Evolutionary conservation across 2,329 filamentous ascomycete genomes (phyloP), one percentile per base, ranked within the genome.

Genomic region (Exserohilum turcica): DNA sequence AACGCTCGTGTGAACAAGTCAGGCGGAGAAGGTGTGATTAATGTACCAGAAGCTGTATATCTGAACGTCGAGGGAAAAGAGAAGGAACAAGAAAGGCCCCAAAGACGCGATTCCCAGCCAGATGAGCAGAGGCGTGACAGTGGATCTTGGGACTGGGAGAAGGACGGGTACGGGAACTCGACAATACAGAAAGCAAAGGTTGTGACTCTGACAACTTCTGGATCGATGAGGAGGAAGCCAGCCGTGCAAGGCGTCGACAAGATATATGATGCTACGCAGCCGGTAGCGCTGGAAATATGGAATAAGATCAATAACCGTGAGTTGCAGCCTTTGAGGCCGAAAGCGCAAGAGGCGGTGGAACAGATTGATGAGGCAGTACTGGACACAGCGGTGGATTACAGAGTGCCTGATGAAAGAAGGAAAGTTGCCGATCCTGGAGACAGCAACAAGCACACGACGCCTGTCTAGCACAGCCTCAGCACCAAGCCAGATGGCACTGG

Each of bases 11-110:
- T 54, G 10, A 29, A 45, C 15, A 42, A 36, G 5, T 38, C 42
- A 2, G 52, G 47, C 2, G 42, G 47, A 4, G 42, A 51, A n/a
- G 42, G 47, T 4, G 29, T 54, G 10, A n/a, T 54, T 9, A 46
- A 36, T 13, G 28, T 19, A 13, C 35, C 51, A 28, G 28, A 28
- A 0, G 35, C 28, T 12, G 40, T 54, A 7, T 46, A 40, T 3
- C 10, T 33, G 10, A 29, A 18, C n/a, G 13, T 29, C 16, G 31
- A 9, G 10, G n/a, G 28, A 1, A 1, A 39, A 32, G 12, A 8
- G 28, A 19, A 21, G 9, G 7, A 2, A 24, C 21, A 4, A 24
- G 21, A 4, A 24, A 24, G 21, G 21, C 21, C 2, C 13, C 7
- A n/a, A 1, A 7, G 35, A 7, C 6, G 9, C 3, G 16, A 7